These are phyloP conservation scores for Chiua virens DNA, from an alignment of 768 basidiomycete species.

Conservation along the genomic window DNA sequence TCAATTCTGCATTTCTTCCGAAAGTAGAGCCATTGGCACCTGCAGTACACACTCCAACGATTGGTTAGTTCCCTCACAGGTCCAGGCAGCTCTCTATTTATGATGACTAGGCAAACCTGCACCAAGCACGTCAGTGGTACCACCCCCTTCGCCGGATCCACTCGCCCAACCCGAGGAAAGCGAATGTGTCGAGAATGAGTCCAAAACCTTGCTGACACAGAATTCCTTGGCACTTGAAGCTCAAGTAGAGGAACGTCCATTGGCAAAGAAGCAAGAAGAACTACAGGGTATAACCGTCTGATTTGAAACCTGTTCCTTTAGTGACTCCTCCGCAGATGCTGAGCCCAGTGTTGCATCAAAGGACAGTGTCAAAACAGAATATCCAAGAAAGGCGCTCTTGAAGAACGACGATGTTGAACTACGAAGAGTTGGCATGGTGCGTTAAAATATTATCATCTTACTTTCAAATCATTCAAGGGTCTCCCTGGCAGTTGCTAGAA, in stretches of 20 bases:
- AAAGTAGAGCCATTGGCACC: slow-evolving; percentile 56
- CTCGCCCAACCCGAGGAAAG: slow-evolving; percentile 34
- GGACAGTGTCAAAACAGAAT: slow-evolving; percentile 38
- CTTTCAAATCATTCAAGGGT: not conserved
- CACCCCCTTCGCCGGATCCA: slow-evolving; percentile 12
- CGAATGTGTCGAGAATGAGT: slow-evolving; percentile 45
- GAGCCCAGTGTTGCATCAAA: slow-evolving; percentile 16
- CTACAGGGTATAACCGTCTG: slow-evolving; percentile 48
- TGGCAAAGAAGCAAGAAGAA: slow-evolving; percentile 86
- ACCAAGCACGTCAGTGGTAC: slow-evolving; percentile 16
- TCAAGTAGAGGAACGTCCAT: slow-evolving; percentile 80
- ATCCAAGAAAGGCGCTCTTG: slow-evolving; percentile 70
- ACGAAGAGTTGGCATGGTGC: slow-evolving; percentile 69
- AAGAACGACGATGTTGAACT: slow-evolving; percentile 89
- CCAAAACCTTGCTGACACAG: slow-evolving; percentile 60
- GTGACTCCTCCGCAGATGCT: slow-evolving; percentile 9
- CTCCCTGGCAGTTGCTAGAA: slow-evolving; percentile 61
- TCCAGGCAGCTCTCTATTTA: not conserved
- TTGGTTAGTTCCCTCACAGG: slow-evolving; percentile 17
- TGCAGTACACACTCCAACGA: slow-evolving; percentile 20
- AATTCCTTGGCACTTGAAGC: slow-evolving; percentile 80
- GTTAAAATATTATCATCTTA: slow-evolving; percentile 12
- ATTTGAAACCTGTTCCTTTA: not conserved
- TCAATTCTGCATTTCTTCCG: slow-evolving; percentile 92
- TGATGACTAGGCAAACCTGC: slow-evolving; percentile 21